Base-by-base conservation (phyloP, 345 rosid species). In the Gossypium raimondii region DNA sequence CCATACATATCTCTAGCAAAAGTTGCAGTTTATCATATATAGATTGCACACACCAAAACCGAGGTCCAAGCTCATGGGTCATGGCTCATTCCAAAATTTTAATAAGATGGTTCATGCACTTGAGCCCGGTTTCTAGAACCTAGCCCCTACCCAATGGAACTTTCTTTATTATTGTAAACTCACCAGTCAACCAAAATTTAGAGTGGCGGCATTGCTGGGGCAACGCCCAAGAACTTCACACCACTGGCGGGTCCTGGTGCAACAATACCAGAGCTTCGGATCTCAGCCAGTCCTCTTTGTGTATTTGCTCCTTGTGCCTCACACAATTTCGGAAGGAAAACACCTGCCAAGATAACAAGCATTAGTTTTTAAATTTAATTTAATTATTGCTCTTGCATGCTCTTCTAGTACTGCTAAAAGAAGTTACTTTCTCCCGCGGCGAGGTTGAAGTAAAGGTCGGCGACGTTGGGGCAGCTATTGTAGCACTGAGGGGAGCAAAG, bases 371-470 rank as follows among this genome's bases (percentile, higher is more conserved):
- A 67, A 22, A 45, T 47, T 22, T 45, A 67, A 22, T 22, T 14
- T 13, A 20, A 5, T 65, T 20, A 29, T 29, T 29, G 6, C 38
- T 29, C 38, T 29, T 29, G 38, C 38, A 29, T 29, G 38, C 38
- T 29, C 38, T 11, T 12, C 41, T 16, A 52, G 22, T 60, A 60
- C 0, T 60, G 2, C 27, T 34, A 13, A 16, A 29, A 5, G 1
- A 11, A 2, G 1, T 73, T 83, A 91, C 97, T 97, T 93, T 93
- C 98, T 2, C 92, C 97, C 13, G 96, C 94, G 10, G 97, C 97
- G 6, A 93, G 93, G 73, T 87, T 90, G 86, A 87, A 93, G 86
- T 81, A 91, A 34, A 93, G 96, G 76, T 92, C 98, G 25, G 90
- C 84, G 27, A 92, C 73, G 83, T 90, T 92, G 76, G 96, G 88